Percentiles rank a stretch among this genome's conserved stretches.
Conservation (phyloP, 306 rosid genomes). For the Ziziphus jujuba region DNA sequence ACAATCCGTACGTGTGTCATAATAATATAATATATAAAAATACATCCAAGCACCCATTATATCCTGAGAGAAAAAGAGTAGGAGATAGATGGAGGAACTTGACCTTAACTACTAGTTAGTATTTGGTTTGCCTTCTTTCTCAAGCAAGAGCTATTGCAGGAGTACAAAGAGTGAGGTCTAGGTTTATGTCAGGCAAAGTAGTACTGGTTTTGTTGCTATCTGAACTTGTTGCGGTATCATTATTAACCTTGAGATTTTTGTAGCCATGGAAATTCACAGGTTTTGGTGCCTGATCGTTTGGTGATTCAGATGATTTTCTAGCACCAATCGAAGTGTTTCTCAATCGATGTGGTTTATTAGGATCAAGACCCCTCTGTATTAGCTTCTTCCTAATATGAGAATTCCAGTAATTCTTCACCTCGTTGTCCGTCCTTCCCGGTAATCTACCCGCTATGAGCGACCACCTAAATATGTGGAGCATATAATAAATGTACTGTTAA, state of each 20-base stretch:
- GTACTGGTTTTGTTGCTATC: conserved; percentile 1
- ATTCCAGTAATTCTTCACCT: conserved; percentile 50
- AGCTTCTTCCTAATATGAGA: conserved; percentile 37
- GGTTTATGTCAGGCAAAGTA: conserved; percentile 36
- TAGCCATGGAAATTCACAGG: neutral
- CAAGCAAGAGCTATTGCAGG: neutral
- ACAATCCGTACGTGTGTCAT: too few relatives aligned
- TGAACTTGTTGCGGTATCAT: neutral
- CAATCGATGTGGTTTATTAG: conserved; percentile 9
- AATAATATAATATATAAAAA: too few relatives aligned
- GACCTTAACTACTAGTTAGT: too few relatives aligned
- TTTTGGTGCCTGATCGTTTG: neutral
- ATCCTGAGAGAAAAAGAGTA: too few relatives aligned
- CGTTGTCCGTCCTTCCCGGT: conserved; percentile 51
- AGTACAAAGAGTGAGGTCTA: conserved; percentile 31
- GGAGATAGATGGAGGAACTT: too few relatives aligned
- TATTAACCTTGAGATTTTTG: neutral
- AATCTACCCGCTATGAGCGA: conserved; percentile 52
- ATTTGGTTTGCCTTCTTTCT: too few relatives aligned
- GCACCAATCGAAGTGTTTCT: neutral
- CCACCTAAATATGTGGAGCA: conserved; percentile 42
- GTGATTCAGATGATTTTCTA: neutral
- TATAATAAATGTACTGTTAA: neutral
- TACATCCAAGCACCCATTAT: too few relatives aligned
- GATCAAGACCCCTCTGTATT: conserved; percentile 12